Conservation (phyloP, 2,329 filamentous ascomycete species). For the Colletotrichum acutatum region DNA sequence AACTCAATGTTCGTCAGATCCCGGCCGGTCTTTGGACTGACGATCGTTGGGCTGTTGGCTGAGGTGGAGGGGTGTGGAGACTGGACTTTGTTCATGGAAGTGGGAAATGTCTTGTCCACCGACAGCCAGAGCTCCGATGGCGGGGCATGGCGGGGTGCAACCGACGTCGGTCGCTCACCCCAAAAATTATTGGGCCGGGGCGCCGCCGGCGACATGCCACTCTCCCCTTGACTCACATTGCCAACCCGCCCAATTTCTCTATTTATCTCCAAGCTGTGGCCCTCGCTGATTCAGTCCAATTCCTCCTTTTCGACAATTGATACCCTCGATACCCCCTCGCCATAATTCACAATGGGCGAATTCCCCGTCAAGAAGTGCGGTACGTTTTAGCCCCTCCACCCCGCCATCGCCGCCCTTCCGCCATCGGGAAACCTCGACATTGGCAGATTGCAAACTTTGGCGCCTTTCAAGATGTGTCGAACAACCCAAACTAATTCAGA, state of each 20-base stretch:
- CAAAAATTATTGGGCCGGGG: constrained; percentile 22
- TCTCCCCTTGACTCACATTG: constrained; percentile 34
- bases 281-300: not conserved
- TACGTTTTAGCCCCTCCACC: constrained; percentile 47
- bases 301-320: constrained; percentile 11
- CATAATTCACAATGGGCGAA: constrained; percentile 44
- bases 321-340: constrained; percentile 5
- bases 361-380: constrained; percentile 70
- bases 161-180: constrained; percentile 32
- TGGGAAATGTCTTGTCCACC: not conserved
- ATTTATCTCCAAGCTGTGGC: constrained; percentile 2
- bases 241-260: not conserved
- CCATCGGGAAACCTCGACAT: constrained; percentile 15
- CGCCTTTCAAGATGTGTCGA: constrained; percentile 17
- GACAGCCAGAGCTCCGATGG: constrained; percentile 33
- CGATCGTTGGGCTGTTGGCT: not conserved
- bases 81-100: not conserved
- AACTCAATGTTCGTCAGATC: not conserved
- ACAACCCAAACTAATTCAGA: not conserved
- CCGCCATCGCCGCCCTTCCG: constrained; percentile 27
- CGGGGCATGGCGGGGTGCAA: constrained; percentile 37
- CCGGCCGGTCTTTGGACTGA: constrained; percentile 22
- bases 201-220: constrained; percentile 25
- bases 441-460: not conserved
- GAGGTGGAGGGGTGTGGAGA: not conserved